Evolutionary conservation across 371 early-diverging fungal species (phyloP).

Genomic region (Haplosporangium sp.): DNA sequence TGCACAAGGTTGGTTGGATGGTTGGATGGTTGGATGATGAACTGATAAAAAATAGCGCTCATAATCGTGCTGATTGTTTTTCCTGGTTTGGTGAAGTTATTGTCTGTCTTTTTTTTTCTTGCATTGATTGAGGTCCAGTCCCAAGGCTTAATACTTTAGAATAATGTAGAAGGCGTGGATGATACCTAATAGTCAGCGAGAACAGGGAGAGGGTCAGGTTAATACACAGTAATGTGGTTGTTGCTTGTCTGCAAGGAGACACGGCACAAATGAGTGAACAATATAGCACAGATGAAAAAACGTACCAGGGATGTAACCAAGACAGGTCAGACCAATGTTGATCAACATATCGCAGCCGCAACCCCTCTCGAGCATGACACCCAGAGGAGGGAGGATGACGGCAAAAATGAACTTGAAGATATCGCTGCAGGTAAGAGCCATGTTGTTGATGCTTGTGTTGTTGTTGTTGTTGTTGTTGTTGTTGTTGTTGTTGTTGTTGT

Average conservation of each 20-base stretch:
- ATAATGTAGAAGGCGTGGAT: conserved; percentile 54
- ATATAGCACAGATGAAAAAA: not conserved
- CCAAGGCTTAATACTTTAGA: conserved; percentile 35
- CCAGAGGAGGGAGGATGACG: conserved; percentile 60
- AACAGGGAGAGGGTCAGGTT: not conserved
- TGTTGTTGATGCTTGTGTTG: conserved; percentile 55
- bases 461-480: conserved; percentile 69
- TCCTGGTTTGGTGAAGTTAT: not conserved
- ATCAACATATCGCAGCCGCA: conserved; percentile 81
- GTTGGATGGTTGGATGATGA: too few relatives aligned
- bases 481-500: conserved; percentile 69
- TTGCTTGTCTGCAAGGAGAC: not conserved
- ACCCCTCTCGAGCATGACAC: conserved; percentile 64
- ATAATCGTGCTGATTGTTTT: not conserved
- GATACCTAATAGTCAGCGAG: conserved; percentile 36
- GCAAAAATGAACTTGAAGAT: conserved; percentile 62
- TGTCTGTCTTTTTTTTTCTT: not conserved
- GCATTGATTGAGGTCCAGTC: not conserved
- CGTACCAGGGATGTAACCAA: conserved; percentile 88
- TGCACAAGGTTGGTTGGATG: too few relatives aligned
- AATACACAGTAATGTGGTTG: not conserved
- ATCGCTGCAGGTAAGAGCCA: conserved; percentile 62
- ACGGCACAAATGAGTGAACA: not conserved
- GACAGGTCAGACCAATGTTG: conserved; percentile 80
- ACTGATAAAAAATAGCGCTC: too few relatives aligned